Conservation (phyloP, 2,329 filamentous ascomycete species). For the Podosphaera xanthii region DNA sequence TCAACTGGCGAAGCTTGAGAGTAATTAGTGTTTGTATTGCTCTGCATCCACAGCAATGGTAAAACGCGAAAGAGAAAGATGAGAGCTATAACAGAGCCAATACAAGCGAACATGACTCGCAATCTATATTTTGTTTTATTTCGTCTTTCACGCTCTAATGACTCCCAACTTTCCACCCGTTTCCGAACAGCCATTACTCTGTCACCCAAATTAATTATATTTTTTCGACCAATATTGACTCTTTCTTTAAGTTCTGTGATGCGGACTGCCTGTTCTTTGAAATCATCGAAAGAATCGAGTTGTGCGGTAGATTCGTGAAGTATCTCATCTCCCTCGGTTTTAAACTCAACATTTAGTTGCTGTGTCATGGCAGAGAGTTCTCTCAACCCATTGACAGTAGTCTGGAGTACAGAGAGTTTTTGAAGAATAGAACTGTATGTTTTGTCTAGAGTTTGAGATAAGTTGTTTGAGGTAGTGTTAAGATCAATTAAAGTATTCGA, state of each 20-base stretch:
- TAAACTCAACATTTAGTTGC: constrained; percentile 34
- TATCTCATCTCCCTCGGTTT: constrained; percentile 33
- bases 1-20: too few relatives aligned
- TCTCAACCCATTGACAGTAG: constrained; percentile 39
- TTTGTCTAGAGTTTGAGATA: constrained; percentile 45
- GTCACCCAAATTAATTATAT: constrained; percentile 33
- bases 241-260: constrained; percentile 39
- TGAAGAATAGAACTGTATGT: constrained; percentile 54
- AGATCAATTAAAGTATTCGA: constrained; percentile 30
- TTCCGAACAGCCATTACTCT: constrained; percentile 40
- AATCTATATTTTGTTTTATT: constrained; percentile 41
- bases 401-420: constrained; percentile 39
- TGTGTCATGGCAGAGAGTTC: constrained; percentile 41
- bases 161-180: constrained; percentile 44
- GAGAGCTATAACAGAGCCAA: background rate
- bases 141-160: constrained; percentile 42
- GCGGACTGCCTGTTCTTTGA: constrained; percentile 39
- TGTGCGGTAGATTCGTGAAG: constrained; percentile 29
- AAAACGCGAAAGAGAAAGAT: background rate
- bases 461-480: constrained; percentile 33
- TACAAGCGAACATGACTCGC: constrained; percentile 30
- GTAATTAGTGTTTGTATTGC: too few relatives aligned
- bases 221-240: constrained; percentile 34
- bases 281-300: constrained; percentile 35
- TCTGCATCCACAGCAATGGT: background rate